These are phyloP conservation scores for Meredithiella fracta DNA, from an alignment of 2,329 filamentous ascomycete species.

Conservation along the genomic window DNA sequence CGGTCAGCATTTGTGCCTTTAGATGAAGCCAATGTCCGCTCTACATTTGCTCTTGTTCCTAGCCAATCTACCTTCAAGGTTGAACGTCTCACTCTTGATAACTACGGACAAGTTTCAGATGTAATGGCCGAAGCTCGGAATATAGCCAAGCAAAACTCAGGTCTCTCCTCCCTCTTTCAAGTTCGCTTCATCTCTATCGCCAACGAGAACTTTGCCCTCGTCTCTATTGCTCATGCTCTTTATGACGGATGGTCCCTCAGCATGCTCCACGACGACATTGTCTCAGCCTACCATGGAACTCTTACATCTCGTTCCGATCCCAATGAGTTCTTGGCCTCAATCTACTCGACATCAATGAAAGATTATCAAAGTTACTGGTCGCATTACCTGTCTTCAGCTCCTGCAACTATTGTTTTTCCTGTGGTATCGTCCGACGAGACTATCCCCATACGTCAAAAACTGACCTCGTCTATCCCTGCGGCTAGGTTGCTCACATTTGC, in stretches of 20 bases:
- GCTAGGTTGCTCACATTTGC: slow-evolving; percentile 21
- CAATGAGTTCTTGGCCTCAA: slow-evolving; percentile 12
- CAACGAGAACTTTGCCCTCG: slow-evolving; percentile 28
- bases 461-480: slow-evolving; percentile 22
- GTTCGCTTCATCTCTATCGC: slow-evolving; percentile 26
- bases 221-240: slow-evolving; percentile 72
- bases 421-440: neutral
- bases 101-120: neutral
- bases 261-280: slow-evolving; percentile 55
- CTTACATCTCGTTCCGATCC: slow-evolving; percentile 30
- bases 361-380: slow-evolving; percentile 48
- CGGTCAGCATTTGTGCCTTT: slow-evolving; percentile 57
- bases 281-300: slow-evolving; percentile 40
- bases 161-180: slow-evolving; percentile 29
- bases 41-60: slow-evolving; percentile 35
- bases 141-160: slow-evolving; percentile 24
- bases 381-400: slow-evolving; percentile 34
- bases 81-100: neutral
- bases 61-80: slow-evolving; percentile 15
- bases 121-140: slow-evolving; percentile 24
- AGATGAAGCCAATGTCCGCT: slow-evolving; percentile 38
- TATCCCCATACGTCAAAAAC: neutral
- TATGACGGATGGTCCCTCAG: slow-evolving; percentile 79
- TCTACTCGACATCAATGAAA: slow-evolving; percentile 2
- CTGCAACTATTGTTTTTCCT: neutral